A percentile compares a stretch with the other conserved stretches of the same genome.
Conservation (phyloP, 1,139 yeast species). For the Zygosaccharomyces sapae region DNA sequence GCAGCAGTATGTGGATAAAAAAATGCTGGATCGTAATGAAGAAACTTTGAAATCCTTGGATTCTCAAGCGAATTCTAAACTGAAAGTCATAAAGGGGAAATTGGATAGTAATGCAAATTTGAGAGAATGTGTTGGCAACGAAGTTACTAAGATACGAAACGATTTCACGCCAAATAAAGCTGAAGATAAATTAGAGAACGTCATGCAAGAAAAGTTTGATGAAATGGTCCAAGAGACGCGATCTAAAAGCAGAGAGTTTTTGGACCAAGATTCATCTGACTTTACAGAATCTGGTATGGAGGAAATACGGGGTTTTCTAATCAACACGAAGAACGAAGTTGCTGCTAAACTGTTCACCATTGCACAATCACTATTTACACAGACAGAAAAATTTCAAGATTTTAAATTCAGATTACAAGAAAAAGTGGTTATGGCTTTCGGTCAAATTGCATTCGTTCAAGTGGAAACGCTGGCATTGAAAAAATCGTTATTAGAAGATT, state of each 20-base stretch:
- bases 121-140: slow-evolving; percentile 20
- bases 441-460: slow-evolving; percentile 30
- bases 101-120: slow-evolving; percentile 35
- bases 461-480: slow-evolving; percentile 27
- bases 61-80: slow-evolving; percentile 26
- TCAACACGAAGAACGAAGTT: slow-evolving; percentile 17
- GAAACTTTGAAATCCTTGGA: slow-evolving; percentile 31
- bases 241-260: slow-evolving; percentile 17
- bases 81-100: slow-evolving; percentile 28
- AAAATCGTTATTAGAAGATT: slow-evolving; percentile 35
- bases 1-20: slow-evolving; percentile 34
- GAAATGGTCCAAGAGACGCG: slow-evolving; percentile 23
- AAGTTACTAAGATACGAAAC: slow-evolving; percentile 20
- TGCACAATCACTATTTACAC: slow-evolving; percentile 29
- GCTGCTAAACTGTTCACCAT: slow-evolving; percentile 28
- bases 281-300: slow-evolving; percentile 10
- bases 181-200: slow-evolving; percentile 24
- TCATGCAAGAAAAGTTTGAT: slow-evolving; percentile 28
- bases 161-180: slow-evolving; percentile 13
- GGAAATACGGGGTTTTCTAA: slow-evolving; percentile 12
- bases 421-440: slow-evolving; percentile 19
- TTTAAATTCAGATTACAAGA: slow-evolving; percentile 25
- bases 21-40: slow-evolving; percentile 31
- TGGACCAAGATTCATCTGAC: slow-evolving; percentile 20
- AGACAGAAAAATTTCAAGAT: slow-evolving; percentile 23